Conservation (phyloP, 805 yeast genomes). For the Candida golubevii region DNA sequence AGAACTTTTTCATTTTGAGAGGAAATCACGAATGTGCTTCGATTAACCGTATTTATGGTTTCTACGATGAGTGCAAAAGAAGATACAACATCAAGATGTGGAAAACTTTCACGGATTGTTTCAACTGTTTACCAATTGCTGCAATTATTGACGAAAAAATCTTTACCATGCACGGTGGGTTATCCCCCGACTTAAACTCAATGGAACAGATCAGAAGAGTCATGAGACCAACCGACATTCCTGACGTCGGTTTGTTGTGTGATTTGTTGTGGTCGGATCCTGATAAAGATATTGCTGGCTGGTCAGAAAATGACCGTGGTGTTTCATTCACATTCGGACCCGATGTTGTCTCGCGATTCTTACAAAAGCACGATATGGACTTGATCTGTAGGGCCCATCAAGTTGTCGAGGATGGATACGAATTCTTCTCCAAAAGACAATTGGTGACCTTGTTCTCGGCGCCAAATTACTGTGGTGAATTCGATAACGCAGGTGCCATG, state of each 20-base stretch:
- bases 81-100: constrained; percentile 96
- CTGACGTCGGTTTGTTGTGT: constrained; percentile 94
- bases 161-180: constrained; percentile 98
- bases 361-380: constrained; percentile 97
- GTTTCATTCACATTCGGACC: constrained; percentile 99
- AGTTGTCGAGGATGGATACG: constrained; percentile 98
- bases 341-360: constrained; percentile 91
- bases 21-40: constrained; percentile 99
- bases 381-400: constrained; percentile 98
- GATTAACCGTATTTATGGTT: constrained; percentile 95
- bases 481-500: constrained; percentile 99
- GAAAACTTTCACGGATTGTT: constrained; percentile 98
- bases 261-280: constrained; percentile 98
- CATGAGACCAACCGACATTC: constrained; percentile 99
- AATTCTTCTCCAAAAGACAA: constrained; percentile 93
- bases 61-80: constrained; percentile 97
- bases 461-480: constrained; percentile 98
- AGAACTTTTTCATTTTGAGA: constrained; percentile 91
- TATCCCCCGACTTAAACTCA: constrained; percentile 93
- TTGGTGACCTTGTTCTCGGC: constrained; percentile 93
- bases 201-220: constrained; percentile 99
- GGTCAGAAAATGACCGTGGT: constrained; percentile 99
- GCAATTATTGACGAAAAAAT: constrained; percentile 97
- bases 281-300: constrained; percentile 95
- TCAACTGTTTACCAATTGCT: constrained; percentile 97